Conservation (phyloP, 345 rosid genomes). For the Acer yangbiense region DNA sequence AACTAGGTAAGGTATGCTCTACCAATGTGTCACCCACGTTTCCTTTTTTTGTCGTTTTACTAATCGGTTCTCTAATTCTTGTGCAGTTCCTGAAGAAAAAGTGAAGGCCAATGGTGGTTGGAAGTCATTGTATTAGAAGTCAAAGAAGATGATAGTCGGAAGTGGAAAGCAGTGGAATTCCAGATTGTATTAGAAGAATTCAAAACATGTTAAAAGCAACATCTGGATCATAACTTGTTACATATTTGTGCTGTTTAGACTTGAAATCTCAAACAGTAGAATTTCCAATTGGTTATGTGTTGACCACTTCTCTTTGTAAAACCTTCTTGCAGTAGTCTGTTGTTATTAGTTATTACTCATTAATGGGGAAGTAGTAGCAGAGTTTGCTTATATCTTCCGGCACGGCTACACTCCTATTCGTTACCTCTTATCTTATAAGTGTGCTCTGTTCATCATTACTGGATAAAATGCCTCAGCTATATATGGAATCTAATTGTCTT, state of each 20-base stretch:
- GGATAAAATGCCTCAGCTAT: too few relatives aligned
- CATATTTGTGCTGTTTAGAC: slow-evolving; percentile 28
- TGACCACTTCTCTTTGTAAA: slow-evolving; percentile 9
- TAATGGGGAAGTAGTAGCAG: neutral
- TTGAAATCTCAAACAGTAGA: slow-evolving; percentile 16
- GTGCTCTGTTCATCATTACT: too few relatives aligned
- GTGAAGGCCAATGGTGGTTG: too few relatives aligned
- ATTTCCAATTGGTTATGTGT: slow-evolving; percentile 12
- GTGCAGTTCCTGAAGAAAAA: too few relatives aligned
- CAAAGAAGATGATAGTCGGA: neutral
- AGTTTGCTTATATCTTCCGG: neutral
- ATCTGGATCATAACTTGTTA: slow-evolving; percentile 20
- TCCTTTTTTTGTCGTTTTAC: too few relatives aligned
- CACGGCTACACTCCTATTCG: neutral
- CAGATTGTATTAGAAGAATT: slow-evolving; percentile 19
- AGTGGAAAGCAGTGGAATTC: slow-evolving; percentile 13
- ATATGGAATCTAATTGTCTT: too few relatives aligned
- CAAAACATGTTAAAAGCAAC: slow-evolving; percentile 24
- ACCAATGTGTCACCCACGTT: neutral
- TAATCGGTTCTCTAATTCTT: too few relatives aligned
- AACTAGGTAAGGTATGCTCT: slow-evolving; percentile 57
- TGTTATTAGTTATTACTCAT: neutral
- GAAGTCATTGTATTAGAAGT: too few relatives aligned
- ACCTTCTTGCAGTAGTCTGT: neutral
- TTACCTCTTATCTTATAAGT: neutral